Percentiles rank a stretch among this genome's conserved stretches.
Conservation (phyloP, 306 rosid genomes). For the Boehmeria nivea region DNA sequence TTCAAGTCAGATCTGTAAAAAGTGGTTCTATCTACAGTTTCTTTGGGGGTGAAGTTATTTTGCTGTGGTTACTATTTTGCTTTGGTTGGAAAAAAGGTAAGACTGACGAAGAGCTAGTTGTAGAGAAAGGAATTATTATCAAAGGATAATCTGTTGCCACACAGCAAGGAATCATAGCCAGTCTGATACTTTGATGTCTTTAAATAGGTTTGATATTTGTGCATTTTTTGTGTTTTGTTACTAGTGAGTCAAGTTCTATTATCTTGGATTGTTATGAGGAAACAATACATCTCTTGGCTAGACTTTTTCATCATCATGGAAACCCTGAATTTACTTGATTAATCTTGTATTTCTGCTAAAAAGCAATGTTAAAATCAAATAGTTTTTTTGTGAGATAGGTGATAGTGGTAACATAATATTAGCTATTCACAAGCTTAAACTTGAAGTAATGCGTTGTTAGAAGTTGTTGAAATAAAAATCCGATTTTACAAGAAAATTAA, state of each 20-base stretch:
- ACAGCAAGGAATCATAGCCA: neutral
- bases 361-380: too few relatives aligned
- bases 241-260: neutral
- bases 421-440: too few relatives aligned
- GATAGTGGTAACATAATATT: too few relatives aligned
- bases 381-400: too few relatives aligned
- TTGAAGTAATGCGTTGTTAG: too few relatives aligned
- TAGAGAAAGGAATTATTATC: neutral
- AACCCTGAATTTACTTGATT: too few relatives aligned
- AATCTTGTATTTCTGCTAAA: too few relatives aligned
- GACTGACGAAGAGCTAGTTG: conserved; percentile 2
- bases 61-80: conserved; percentile 4
- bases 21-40: conserved; percentile 1
- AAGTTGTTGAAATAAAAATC: too few relatives aligned
- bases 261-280: conserved; percentile 1
- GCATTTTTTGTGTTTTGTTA: neutral
- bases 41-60: neutral
- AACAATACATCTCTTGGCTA: neutral
- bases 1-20: conserved; percentile 9
- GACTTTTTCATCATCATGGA: neutral
- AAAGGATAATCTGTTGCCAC: neutral
- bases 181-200: conserved; percentile 3
- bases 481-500: too few relatives aligned
- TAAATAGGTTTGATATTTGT: conserved; percentile 3
- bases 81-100: conserved; percentile 1